Percentiles rank a stretch among this genome's conserved stretches.
These are phyloP conservation scores for Mycena olivaceomarginata DNA, from an alignment of 768 basidiomycete genomes.

Conservation along the genomic window DNA sequence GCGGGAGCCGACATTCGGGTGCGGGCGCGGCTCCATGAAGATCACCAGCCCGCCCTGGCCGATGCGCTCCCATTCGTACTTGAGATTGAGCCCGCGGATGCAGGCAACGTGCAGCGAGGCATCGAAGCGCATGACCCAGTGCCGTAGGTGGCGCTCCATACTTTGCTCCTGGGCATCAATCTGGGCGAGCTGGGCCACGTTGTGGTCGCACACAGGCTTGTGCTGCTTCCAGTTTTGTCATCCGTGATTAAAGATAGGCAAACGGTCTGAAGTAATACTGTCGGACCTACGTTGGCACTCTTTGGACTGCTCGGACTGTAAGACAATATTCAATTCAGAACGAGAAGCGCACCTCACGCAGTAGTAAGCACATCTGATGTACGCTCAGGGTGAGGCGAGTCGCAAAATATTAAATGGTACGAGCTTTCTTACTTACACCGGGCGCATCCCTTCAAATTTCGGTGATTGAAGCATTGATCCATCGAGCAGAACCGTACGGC, in stretches of 20 bases:
- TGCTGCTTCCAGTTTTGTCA: slow-evolving; percentile 31
- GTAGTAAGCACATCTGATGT: neutral
- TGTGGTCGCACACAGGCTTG: slow-evolving; percentile 29
- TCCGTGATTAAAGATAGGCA: neutral
- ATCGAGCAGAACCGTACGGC: slow-evolving; percentile 14
- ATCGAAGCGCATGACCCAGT: slow-evolving; percentile 28
- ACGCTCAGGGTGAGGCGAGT: neutral
- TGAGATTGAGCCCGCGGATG: slow-evolving; percentile 27
- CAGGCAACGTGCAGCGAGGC: slow-evolving; percentile 14
- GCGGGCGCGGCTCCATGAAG: slow-evolving; percentile 22
- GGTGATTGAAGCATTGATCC: slow-evolving; percentile 15
- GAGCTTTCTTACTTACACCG: neutral
- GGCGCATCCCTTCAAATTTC: slow-evolving; percentile 13
- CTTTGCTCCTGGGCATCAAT: neutral
- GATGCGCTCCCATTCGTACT: slow-evolving; percentile 24
- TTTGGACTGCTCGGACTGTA: neutral
- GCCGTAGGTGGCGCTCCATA: slow-evolving; percentile 19
- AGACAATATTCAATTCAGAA: neutral
- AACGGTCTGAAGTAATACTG: neutral
- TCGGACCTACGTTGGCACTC: slow-evolving; percentile 1
- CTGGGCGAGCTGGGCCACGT: neutral
- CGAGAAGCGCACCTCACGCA: neutral
- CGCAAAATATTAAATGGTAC: too few relatives aligned
- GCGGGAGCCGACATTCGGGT: neutral
- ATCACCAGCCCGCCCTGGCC: slow-evolving; percentile 16